Evolutionary conservation across 352 stramenopile genomes (phyloP), one percentile per base, ranked within the genome.

Genomic region (Elongisporangium anandrum): DNA sequence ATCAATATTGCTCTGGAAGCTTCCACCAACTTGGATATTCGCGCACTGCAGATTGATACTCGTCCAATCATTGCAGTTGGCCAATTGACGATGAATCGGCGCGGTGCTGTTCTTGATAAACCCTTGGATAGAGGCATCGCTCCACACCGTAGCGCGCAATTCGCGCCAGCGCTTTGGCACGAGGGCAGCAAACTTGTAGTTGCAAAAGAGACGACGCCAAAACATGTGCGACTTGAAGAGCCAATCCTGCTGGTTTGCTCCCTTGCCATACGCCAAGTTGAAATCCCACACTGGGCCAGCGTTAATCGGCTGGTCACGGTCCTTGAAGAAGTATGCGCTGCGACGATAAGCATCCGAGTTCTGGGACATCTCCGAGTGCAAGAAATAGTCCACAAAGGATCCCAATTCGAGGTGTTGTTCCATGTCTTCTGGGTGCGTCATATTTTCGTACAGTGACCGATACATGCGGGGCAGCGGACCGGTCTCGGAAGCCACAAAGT

Each of bases 301-400:
- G 59, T 90, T 86, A 34, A 90, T 88, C 12, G 79, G 72, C 29
- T 83, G 64, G 10, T 60, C 63, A 23, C 81, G 81, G 39, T 90
- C 79, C 52, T 90, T 88, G 68, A 88, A 88, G 53, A 88, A 90
- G 66, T 77, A 88, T 9, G 76, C 64, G 54, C 81, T 88, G 23
- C 75, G 70, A 13, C 77, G 69, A 23, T 90, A 90, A 4, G 78
- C 76, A 49, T 88, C 76, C 10, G 74, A 71, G 56, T 90, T 88
- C 39, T 70, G 61, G 15, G 78, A 86, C 38, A 87, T 57, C 64
- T 90, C 81, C 4, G 78, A 78, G 63, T 88, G 81, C 55, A 90
- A 56, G 26, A 90, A 79, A 52, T 88, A 90, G 63, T 90, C 81
- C 5, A 80, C 78, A 34, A 87, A 90, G 20, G 78, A 88, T 2